Evolutionary conservation across 495 filamentous ascomycete species (phyloP).

Genomic region (Chaetomium cochliodes): DNA sequence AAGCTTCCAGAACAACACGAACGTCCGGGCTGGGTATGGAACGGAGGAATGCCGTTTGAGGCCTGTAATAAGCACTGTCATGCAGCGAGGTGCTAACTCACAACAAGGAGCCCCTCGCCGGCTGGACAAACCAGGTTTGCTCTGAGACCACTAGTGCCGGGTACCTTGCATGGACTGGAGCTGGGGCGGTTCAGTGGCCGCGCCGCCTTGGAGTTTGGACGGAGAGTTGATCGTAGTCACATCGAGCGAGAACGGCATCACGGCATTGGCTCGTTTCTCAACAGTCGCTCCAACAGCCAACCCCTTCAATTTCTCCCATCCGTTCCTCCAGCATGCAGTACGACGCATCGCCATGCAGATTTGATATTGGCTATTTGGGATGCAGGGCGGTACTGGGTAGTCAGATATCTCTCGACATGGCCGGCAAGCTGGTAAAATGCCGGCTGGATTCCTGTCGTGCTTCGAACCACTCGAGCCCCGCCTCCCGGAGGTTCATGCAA

Average conservation of each 20-base stretch:
- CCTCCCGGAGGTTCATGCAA: constrained; percentile 16
- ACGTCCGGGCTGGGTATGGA: constrained; percentile 15
- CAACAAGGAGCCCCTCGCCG: constrained; percentile 1
- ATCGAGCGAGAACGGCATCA: constrained; percentile 19
- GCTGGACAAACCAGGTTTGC: constrained; percentile 24
- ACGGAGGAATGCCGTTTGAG: constrained; percentile 14
- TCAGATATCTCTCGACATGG: constrained; percentile 30
- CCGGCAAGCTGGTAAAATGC: constrained; percentile 44
- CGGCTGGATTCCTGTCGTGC: constrained; percentile 32
- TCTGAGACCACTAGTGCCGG: constrained; percentile 27
- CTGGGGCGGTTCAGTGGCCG: constrained; percentile 9
- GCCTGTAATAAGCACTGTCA: constrained; percentile 13
- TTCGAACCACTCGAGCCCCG: constrained; percentile 23
- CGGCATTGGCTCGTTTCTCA: constrained; percentile 27
- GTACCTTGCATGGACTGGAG: constrained; percentile 35
- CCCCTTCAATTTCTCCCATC: constrained; percentile 33
- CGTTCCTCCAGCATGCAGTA: constrained; percentile 29
- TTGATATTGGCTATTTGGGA: constrained; percentile 36
- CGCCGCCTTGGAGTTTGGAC: constrained; percentile 17
- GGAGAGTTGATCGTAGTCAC: constrained; percentile 24
- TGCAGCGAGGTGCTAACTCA: constrained; percentile 11
- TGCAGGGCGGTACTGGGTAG: constrained; percentile 22
- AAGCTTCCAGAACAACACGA: constrained; percentile 32
- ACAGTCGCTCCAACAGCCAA: constrained; percentile 1
- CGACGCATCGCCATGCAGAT: constrained; percentile 27